phyloP scores from a whole-genome alignment of 2,329 filamentous ascomycete genomes.

The Penicillium sp. region DNA sequence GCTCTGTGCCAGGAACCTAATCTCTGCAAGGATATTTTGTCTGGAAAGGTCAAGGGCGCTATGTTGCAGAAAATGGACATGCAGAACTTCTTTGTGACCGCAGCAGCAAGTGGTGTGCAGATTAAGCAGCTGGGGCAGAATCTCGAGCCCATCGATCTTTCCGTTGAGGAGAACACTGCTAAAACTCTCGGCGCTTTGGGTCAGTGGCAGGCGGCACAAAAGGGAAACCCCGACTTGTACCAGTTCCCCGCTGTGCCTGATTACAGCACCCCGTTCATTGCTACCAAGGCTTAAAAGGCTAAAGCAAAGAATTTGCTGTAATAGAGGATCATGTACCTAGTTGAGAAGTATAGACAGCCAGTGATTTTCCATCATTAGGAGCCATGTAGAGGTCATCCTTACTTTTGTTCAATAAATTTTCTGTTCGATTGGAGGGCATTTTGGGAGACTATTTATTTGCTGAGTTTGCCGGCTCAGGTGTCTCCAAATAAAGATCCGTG shows the following conservation, averaged over 20 bases:
- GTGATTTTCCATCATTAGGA: too few relatives aligned
- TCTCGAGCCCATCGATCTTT: constrained; percentile 55
- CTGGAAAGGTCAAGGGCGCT: constrained; percentile 46
- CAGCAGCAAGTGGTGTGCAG: constrained; percentile 51
- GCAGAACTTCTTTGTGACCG: constrained; percentile 53
- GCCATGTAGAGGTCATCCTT: too few relatives aligned
- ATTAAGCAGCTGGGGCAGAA: constrained; percentile 56
- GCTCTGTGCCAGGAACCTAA: constrained; percentile 53
- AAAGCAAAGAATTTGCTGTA: too few relatives aligned
- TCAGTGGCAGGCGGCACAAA: not conserved
- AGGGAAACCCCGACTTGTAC: not conserved
- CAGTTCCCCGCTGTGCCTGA: not conserved
- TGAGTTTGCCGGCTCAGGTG: too few relatives aligned
- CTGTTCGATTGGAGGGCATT: too few relatives aligned
- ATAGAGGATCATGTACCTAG: too few relatives aligned
- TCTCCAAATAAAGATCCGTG: too few relatives aligned
- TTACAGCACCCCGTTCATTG: not conserved
- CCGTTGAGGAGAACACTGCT: constrained; percentile 46
- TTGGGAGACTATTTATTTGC: too few relatives aligned
- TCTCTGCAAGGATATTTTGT: constrained; percentile 29
- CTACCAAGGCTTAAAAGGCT: not conserved
- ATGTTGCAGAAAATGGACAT: constrained; percentile 52
- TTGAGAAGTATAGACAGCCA: too few relatives aligned
- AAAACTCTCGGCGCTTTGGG: constrained; percentile 1
- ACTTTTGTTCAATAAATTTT: too few relatives aligned